phyloP scores from a whole-genome alignment of 345 rosid species.

The Geranium rotundifolium region DNA sequence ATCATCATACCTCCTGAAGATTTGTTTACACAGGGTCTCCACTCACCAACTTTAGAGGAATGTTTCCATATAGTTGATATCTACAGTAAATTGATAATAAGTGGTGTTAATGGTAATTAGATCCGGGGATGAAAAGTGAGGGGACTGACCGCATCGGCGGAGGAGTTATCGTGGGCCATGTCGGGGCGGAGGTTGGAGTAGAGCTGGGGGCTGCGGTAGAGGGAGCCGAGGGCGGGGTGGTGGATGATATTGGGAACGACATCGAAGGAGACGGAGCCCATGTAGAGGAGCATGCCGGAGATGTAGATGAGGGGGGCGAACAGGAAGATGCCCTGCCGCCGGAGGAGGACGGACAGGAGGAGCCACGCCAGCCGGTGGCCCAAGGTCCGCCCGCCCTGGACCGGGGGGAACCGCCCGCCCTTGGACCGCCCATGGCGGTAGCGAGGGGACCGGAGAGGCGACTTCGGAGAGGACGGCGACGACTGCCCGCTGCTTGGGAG shows the following conservation, averaged over 20 bases:
- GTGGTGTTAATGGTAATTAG: no score
- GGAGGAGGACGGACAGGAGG: constrained; percentile 72
- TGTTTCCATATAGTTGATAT: constrained; percentile 83
- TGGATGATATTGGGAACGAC: constrained; percentile 51
- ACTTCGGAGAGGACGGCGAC: constrained; percentile 85
- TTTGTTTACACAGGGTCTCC: constrained; percentile 67
- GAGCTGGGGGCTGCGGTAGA: constrained; percentile 84
- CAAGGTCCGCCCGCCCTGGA: constrained; percentile 40
- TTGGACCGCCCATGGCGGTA: constrained; percentile 65
- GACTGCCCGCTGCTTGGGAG: constrained; percentile 85
- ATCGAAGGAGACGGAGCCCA: constrained; percentile 88
- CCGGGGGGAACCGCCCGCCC: constrained; percentile 41
- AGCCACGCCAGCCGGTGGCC: constrained; percentile 84
- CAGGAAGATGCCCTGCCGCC: constrained; percentile 82
- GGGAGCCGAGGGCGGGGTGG: constrained; percentile 71
- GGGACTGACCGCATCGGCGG: constrained; percentile 88
- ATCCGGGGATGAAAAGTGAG: no score
- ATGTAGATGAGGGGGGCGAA: constrained; percentile 91
- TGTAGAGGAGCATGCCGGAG: constrained; percentile 84
- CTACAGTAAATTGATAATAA: constrained; percentile 31
- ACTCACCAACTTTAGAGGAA: constrained; percentile 65
- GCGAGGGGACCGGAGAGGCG: constrained; percentile 85
- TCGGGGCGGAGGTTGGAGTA: constrained; percentile 72
- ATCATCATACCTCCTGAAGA: constrained; percentile 54
- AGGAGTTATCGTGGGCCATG: constrained; percentile 87